Base-by-base conservation (phyloP, 2,329 filamentous ascomycete genomes). In the Aspergillus fischeri region DNA sequence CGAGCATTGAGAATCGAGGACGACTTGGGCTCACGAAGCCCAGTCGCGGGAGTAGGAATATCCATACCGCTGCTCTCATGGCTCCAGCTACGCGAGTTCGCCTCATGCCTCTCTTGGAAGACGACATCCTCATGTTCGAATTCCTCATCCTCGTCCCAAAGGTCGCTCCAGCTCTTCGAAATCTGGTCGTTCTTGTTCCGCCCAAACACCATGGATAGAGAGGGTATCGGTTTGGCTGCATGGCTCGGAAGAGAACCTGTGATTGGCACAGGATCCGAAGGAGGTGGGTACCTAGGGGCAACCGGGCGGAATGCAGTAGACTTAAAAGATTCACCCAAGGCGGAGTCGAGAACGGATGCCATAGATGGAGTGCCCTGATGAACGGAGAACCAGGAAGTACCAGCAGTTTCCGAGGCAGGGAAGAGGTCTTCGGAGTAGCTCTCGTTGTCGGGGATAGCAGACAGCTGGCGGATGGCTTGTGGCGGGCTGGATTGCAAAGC, bases 131-230 rank as follows among this genome's bases (percentile, higher is more conserved):
- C 84, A 62, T 83, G 85, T 66, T 88, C 83, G 38, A 82, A 80
- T 68, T 65, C 63, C 45, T 94, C 92, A 54, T 97, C 93, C 73
- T 97, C 93, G 58, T 97, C 93, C 88, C 92, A 97, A 74, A 97
- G 86, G 73, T 99, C 94, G 69, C 92, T 96, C 94, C 94, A 99
- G 80, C 94, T 97, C 87, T 97, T 97, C 56, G 94, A 96, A 50
- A 95, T 90, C 50, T 83, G 80, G 49, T 93, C 89, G 61, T 86
- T 84, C 71, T 89, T 86, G 38, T 71, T 70, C 69, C 86, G 86
- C 52, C 90, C 90, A 71, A 96, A 93, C 52, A 93, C 85, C 70
- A 88, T 84, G 4, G 90, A 86, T 81, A 93, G 87, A 60, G 90
- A 87, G 54, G 84, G 80, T 65, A 87, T 79, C 44, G 84, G 83